A percentile compares a stretch with the other conserved stretches of the same genome.
phyloP scores from a whole-genome alignment of 73 alveolate genomes.

The Uronychia binucleata region DNA sequence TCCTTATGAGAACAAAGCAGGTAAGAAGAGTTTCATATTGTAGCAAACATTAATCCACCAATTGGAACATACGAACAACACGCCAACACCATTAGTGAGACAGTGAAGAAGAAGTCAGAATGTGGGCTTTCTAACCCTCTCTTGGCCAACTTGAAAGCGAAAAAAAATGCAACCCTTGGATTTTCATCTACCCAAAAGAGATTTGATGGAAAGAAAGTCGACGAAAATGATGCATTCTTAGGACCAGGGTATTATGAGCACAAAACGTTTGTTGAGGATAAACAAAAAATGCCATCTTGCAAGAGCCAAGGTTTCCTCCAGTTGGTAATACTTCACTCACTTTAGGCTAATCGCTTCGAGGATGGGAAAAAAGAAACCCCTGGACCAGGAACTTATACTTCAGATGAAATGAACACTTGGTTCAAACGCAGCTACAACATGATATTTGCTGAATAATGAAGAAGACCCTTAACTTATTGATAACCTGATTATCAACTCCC shows the following conservation, averaged over 20 bases:
- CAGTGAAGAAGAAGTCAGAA: constrained; percentile 41
- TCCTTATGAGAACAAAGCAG: constrained; percentile 24
- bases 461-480: background rate
- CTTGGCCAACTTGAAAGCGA: constrained; percentile 54
- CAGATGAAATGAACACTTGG: constrained; percentile 49
- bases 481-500: background rate
- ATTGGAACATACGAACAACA: constrained; percentile 4
- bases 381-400: constrained; percentile 50
- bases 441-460: constrained; percentile 54
- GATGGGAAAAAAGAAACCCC: constrained; percentile 25
- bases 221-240: constrained; percentile 41
- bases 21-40: background rate
- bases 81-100: constrained; percentile 36
- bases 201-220: constrained; percentile 39
- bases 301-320: constrained; percentile 32
- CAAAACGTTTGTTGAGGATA: constrained; percentile 23
- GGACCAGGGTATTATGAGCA: constrained; percentile 66
- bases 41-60: constrained; percentile 5
- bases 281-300: constrained; percentile 8
- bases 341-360: background rate
- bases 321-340: constrained; percentile 17
- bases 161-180: constrained; percentile 40
- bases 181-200: constrained; percentile 36
- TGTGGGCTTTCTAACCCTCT: constrained; percentile 60
- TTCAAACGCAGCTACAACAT: constrained; percentile 54